A percentile compares a stretch with the other conserved stretches of the same genome.
These are phyloP conservation scores for Neurospora sp. DNA, from an alignment of 495 filamentous ascomycete species.

Conservation along the genomic window DNA sequence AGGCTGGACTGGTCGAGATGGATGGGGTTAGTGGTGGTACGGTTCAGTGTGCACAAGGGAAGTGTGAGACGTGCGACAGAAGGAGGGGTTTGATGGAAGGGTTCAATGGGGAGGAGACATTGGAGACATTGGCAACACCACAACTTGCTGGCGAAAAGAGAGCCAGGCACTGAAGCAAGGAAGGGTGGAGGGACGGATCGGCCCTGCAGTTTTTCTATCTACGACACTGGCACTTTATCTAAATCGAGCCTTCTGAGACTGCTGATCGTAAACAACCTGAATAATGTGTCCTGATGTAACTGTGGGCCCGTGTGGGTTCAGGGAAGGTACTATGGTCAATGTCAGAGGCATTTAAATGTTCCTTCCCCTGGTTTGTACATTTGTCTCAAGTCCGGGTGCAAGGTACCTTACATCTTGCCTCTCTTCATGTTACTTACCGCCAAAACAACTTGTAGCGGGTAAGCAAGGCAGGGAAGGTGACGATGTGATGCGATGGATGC, in stretches of 20 bases:
- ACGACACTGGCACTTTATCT: background rate
- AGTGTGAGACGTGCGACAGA: background rate
- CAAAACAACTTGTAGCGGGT: background rate
- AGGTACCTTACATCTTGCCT: background rate
- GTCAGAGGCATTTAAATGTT: background rate
- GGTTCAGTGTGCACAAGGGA: background rate
- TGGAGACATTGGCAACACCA: background rate
- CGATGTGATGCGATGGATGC: background rate
- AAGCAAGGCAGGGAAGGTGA: background rate
- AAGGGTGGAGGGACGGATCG: background rate
- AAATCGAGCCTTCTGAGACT: background rate
- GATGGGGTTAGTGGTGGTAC: background rate
- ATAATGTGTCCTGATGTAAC: background rate
- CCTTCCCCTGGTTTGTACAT: background rate
- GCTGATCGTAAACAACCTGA: background rate
- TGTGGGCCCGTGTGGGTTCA: background rate
- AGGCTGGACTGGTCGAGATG: background rate
- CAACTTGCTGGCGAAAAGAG: no score
- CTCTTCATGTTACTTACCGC: background rate
- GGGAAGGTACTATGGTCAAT: background rate
- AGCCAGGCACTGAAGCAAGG: no score
- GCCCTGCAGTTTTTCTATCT: background rate
- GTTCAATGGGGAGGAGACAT: background rate
- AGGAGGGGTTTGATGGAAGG: background rate
- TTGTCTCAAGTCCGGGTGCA: background rate